Percentiles rank a stretch among this genome's conserved stretches.
Evolutionary conservation across 805 yeast species (phyloP).

Genomic region (Monosporozyma siamensis): DNA sequence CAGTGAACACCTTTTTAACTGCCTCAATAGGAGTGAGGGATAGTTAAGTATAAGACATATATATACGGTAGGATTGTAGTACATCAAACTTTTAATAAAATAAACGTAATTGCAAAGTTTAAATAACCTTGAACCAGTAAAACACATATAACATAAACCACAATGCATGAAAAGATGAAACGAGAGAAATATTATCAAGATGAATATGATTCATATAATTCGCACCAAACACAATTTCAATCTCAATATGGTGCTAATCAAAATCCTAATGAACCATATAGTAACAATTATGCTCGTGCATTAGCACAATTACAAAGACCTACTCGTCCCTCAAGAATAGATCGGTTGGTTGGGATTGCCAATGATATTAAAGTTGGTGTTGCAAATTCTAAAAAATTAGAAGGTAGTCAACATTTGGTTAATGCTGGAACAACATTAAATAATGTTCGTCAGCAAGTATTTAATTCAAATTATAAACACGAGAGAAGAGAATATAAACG

Average conservation of each 20-base stretch:
- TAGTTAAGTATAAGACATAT: no score
- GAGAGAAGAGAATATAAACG: background rate
- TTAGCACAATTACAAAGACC: background rate
- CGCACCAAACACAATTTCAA: background rate
- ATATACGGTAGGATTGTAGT: no score
- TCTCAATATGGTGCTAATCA: background rate
- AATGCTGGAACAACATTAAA: background rate
- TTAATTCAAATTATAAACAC: background rate
- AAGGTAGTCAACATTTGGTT: background rate
- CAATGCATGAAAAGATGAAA: no score
- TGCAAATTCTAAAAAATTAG: background rate
- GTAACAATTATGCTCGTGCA: background rate
- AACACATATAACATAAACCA: no score
- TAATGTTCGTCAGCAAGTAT: background rate
- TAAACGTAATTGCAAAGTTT: no score
- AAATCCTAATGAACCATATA: background rate
- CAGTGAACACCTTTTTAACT: no score
- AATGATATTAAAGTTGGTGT: background rate
- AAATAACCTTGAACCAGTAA: no score
- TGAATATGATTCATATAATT: background rate
- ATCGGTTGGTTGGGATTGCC: background rate
- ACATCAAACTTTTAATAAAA: no score
- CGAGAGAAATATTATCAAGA: no score
- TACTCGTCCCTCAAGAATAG: background rate
- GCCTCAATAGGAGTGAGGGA: no score